A percentile compares a stretch with the other conserved stretches of the same genome.
Evolutionary conservation across 805 yeast species (phyloP).

Genomic region (Ascoidea rubescens): DNA sequence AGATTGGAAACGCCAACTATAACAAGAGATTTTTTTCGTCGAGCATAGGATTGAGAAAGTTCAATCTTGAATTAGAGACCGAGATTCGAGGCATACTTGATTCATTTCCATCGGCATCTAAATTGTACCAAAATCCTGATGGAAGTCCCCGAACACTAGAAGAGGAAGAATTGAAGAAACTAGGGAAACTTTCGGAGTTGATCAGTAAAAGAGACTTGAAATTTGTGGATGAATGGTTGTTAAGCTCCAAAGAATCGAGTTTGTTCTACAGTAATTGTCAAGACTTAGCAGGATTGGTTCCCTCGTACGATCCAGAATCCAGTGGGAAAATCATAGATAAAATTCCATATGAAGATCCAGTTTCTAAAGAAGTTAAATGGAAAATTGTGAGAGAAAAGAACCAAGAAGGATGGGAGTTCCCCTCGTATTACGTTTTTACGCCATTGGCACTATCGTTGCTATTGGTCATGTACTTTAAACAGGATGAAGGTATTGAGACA

Average conservation of each 20-base stretch:
- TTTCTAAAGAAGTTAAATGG: constrained; percentile 73
- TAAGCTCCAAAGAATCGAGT: constrained; percentile 38
- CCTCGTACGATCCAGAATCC: constrained; percentile 27
- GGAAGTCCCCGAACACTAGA: constrained; percentile 60
- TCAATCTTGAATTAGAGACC: constrained; percentile 37
- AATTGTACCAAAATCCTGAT: constrained; percentile 60
- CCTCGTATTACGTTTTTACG: constrained; percentile 57
- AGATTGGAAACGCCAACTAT: too few relatives aligned
- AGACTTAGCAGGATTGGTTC: constrained; percentile 42
- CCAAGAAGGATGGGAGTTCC: constrained; percentile 77
- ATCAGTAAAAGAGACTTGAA: constrained; percentile 43
- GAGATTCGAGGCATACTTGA: constrained; percentile 51
- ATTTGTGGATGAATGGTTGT: constrained; percentile 26
- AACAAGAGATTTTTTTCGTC: too few relatives aligned
- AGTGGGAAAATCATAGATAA: constrained; percentile 64
- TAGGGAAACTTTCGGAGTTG: constrained; percentile 56
- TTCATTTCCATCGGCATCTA: constrained; percentile 47
- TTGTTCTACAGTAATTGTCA: constrained; percentile 47
- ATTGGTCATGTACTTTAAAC: constrained; percentile 34
- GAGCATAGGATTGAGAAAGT: constrained; percentile 5
- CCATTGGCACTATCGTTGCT: constrained; percentile 53
- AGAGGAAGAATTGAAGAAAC: constrained; percentile 57
- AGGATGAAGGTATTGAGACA: constrained; percentile 38
- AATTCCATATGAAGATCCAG: constrained; percentile 68
- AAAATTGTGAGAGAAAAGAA: constrained; percentile 57